These are phyloP conservation scores for Podospora conica DNA, from an alignment of 495 filamentous ascomycete species.

Conservation along the genomic window DNA sequence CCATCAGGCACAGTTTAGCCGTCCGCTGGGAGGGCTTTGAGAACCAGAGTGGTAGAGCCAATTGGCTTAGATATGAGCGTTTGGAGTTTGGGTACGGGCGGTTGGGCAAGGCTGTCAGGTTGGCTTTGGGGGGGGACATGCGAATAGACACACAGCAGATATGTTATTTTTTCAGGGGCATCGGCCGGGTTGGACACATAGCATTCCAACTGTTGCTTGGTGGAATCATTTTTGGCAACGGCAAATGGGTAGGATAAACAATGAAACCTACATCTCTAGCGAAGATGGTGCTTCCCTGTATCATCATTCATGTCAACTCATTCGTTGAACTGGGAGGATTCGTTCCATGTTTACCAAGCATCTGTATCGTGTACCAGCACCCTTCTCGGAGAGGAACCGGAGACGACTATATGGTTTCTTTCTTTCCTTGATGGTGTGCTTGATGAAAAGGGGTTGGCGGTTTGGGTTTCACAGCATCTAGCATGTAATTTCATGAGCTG, in stretches of 20 bases:
- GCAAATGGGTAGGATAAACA: not conserved
- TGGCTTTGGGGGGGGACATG: not conserved
- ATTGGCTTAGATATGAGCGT: not conserved
- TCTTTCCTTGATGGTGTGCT: no score
- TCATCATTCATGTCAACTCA: no score
- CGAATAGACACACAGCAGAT: not conserved
- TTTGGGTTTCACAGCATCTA: not conserved
- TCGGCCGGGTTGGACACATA: not conserved
- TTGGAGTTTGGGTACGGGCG: constrained; percentile 4
- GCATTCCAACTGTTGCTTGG: not conserved
- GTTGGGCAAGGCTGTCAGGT: not conserved
- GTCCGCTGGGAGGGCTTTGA: constrained; percentile 34
- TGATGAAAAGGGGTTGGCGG: not conserved
- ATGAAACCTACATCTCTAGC: not conserved
- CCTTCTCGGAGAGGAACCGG: no score
- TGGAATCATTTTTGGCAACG: not conserved
- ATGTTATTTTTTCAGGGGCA: not conserved
- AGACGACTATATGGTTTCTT: no score
- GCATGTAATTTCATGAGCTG: not conserved
- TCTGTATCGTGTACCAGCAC: no score
- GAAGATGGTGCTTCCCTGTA: no score
- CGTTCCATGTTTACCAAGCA: no score
- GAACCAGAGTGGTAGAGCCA: constrained; percentile 5
- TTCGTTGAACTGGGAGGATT: no score
- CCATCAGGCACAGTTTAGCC: constrained; percentile 71